A percentile compares a stretch with the other conserved stretches of the same genome.
Evolutionary conservation across 495 filamentous ascomycete genomes (phyloP).

Genomic region (Symbiotaphrina buchneri): DNA sequence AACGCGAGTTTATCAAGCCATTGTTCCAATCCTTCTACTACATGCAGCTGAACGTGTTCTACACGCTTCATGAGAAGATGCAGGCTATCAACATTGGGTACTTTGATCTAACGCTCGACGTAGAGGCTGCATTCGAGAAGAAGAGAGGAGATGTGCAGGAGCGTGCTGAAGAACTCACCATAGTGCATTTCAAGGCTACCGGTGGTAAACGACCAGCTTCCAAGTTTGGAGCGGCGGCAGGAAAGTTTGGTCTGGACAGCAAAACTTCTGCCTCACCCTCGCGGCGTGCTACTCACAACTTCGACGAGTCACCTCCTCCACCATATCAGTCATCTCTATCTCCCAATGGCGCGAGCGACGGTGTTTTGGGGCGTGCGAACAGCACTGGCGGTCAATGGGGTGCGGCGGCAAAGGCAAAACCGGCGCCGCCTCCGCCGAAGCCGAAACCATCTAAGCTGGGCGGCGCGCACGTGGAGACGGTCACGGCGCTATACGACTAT

Average conservation of each 20-base stretch:
- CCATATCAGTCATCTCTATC: slow-evolving; percentile 24
- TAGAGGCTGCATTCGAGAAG: slow-evolving; percentile 71
- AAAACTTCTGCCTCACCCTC: slow-evolving; percentile 11
- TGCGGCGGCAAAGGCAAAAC: slow-evolving; percentile 57
- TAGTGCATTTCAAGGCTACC: slow-evolving; percentile 75
- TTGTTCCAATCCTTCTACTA: slow-evolving; percentile 99
- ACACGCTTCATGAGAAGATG: slow-evolving; percentile 96
- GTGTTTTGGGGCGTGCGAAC: slow-evolving; percentile 22
- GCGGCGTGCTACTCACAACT: slow-evolving; percentile 20
- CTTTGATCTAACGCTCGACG: slow-evolving; percentile 75
- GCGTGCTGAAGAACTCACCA: slow-evolving; percentile 53
- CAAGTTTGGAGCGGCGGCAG: slow-evolving; percentile 26
- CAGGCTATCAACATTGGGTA: slow-evolving; percentile 91
- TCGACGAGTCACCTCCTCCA: slow-evolving; percentile 41
- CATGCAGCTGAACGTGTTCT: slow-evolving; percentile 99
- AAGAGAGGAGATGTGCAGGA: slow-evolving; percentile 79
- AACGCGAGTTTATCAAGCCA: slow-evolving; percentile 89
- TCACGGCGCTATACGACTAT: slow-evolving; percentile 80
- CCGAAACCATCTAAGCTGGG: slow-evolving; percentile 64
- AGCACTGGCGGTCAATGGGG: slow-evolving; percentile 32
- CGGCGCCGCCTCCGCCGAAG: slow-evolving; percentile 78
- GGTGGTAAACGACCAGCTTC: slow-evolving; percentile 30
- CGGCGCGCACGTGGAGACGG: slow-evolving; percentile 49
- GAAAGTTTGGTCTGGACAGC: slow-evolving; percentile 9
- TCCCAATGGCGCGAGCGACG: slow-evolving; percentile 11